phyloP scores from a whole-genome alignment of 2,329 filamentous ascomycete genomes.

The Diplodia sapinea region DNA sequence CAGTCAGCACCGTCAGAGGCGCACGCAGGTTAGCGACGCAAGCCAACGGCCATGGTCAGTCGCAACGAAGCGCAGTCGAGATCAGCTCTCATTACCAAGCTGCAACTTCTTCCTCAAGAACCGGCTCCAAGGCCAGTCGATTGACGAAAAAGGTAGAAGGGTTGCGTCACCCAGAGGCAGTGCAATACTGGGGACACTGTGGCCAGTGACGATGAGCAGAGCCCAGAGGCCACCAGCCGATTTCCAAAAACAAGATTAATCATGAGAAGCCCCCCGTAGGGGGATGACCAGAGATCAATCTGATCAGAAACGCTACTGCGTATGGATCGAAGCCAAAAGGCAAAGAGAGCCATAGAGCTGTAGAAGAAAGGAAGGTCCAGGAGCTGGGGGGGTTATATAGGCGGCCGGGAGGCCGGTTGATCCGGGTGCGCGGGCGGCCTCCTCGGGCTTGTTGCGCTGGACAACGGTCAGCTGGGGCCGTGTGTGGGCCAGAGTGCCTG shows the following conservation, averaged over 20 bases:
- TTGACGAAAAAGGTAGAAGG: neutral
- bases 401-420: no score
- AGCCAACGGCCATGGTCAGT: no score
- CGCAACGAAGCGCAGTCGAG: no score
- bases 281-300: neutral
- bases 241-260: neutral
- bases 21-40: no score
- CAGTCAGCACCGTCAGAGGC: no score
- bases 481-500: no score
- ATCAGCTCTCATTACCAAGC: no score
- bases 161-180: neutral
- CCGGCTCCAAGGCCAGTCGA: neutral
- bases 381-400: neutral
- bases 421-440: no score
- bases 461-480: no score
- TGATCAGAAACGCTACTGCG: neutral
- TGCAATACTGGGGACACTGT: slow-evolving; percentile 9
- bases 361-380: neutral
- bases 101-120: neutral
- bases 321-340: neutral
- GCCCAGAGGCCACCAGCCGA: neutral
- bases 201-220: neutral
- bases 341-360: slow-evolving; percentile 1
- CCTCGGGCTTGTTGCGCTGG: no score
- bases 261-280: neutral